These are phyloP conservation scores for Acephala macrosclerotiorum DNA, from an alignment of 2,329 filamentous ascomycete genomes.

Conservation along the genomic window DNA sequence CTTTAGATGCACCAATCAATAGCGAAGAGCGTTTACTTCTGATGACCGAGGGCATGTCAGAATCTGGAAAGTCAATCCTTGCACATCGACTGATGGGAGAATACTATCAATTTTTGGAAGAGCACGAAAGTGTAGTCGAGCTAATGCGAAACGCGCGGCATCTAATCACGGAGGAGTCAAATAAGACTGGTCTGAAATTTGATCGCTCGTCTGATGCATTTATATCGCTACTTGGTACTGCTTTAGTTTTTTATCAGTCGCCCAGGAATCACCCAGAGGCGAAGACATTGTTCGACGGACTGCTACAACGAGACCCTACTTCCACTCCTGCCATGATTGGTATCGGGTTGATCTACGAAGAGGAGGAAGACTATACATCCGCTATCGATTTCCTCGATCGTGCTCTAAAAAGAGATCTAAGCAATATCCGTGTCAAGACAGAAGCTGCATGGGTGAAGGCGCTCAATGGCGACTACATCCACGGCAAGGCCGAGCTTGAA, in stretches of 20 bases:
- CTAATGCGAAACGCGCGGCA: slow-evolving; percentile 77
- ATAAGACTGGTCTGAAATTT: slow-evolving; percentile 73
- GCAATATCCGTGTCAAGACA: slow-evolving; percentile 79
- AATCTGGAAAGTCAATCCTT: slow-evolving; percentile 73
- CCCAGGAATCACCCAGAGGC: slow-evolving; percentile 91
- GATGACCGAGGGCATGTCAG: slow-evolving; percentile 76
- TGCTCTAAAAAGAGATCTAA: slow-evolving; percentile 75
- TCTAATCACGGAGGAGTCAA: slow-evolving; percentile 64
- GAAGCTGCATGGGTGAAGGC: slow-evolving; percentile 95
- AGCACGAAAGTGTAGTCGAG: slow-evolving; percentile 83
- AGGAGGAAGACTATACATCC: slow-evolving; percentile 86
- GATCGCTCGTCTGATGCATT: slow-evolving; percentile 76
- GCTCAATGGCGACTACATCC: slow-evolving; percentile 76
- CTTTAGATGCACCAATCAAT: slow-evolving; percentile 64
- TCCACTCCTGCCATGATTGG: slow-evolving; percentile 87
- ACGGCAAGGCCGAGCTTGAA: slow-evolving; percentile 74
- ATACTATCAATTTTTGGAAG: slow-evolving; percentile 85
- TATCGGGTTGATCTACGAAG: slow-evolving; percentile 89
- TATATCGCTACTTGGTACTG: slow-evolving; percentile 81
- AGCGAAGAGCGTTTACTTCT: slow-evolving; percentile 82
- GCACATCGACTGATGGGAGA: slow-evolving; percentile 84
- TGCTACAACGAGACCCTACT: slow-evolving; percentile 76
- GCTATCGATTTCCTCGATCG: slow-evolving; percentile 83
- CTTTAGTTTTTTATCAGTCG: slow-evolving; percentile 87
- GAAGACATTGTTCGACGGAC: slow-evolving; percentile 82